Evolutionary conservation across 306 rosid species (phyloP).

Genomic region (Fragaria vesca): DNA sequence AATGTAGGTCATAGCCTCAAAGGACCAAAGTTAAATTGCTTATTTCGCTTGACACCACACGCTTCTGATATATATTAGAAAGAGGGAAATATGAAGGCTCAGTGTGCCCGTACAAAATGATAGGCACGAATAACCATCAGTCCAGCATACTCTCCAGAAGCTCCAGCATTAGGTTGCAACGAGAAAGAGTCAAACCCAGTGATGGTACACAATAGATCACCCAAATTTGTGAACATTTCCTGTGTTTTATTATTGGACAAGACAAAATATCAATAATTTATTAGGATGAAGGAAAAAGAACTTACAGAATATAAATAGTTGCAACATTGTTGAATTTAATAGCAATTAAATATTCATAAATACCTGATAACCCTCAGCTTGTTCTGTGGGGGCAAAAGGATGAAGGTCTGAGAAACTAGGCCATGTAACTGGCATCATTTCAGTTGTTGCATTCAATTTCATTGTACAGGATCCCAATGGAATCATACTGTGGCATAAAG

Average conservation of each 20-base stretch:
- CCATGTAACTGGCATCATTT: slow-evolving; percentile 99
- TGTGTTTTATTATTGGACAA: slow-evolving; percentile 33
- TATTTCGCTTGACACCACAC: background rate
- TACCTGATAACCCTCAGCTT: slow-evolving; percentile 97
- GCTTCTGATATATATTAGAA: slow-evolving; percentile 3
- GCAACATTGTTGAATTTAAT: background rate
- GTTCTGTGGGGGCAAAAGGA: slow-evolving; percentile 92
- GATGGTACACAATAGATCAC: slow-evolving; percentile 74
- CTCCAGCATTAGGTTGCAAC: slow-evolving; percentile 99
- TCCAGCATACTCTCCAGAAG: slow-evolving; percentile 99
- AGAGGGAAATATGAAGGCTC: slow-evolving; percentile 4
- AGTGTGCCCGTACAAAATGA: slow-evolving; percentile 60
- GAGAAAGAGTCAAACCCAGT: slow-evolving; percentile 99
- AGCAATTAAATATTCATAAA: slow-evolving; percentile 7
- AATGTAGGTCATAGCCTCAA: background rate
- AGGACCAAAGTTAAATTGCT: background rate
- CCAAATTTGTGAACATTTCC: slow-evolving; percentile 95
- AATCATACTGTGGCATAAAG: slow-evolving; percentile 97
- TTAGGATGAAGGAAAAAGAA: slow-evolving; percentile 34
- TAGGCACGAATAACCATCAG: slow-evolving; percentile 99
- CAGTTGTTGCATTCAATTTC: slow-evolving; percentile 96
- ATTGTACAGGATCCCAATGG: slow-evolving; percentile 98
- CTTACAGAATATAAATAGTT: slow-evolving; percentile 15
- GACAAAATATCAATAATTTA: slow-evolving; percentile 17
- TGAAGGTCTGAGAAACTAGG: slow-evolving; percentile 77